Evolutionary conservation across 768 basidiomycete genomes (phyloP).

Genomic region (Sistotremastrum suecicum): DNA sequence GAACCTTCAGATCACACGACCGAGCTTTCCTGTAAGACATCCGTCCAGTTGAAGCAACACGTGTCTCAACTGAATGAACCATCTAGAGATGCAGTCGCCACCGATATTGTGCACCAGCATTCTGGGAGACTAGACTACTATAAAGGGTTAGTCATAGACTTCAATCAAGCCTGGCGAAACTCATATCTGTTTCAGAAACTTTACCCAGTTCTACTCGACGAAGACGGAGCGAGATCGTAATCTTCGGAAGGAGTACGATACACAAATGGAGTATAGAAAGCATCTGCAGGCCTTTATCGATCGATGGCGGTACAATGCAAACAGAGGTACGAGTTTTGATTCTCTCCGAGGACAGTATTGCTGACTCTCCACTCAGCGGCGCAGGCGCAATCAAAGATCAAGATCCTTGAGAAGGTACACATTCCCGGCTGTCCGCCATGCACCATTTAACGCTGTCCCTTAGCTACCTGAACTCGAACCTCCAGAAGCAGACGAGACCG

Average conservation of each 20-base stretch:
- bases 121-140: slow-evolving; percentile 90
- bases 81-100: slow-evolving; percentile 80
- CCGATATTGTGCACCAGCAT: slow-evolving; percentile 96
- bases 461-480: slow-evolving; percentile 87
- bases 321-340: slow-evolving; percentile 42
- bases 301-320: slow-evolving; percentile 95
- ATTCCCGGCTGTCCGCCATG: not conserved
- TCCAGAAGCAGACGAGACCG: slow-evolving; percentile 84
- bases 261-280: slow-evolving; percentile 89
- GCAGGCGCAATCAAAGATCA: slow-evolving; percentile 70
- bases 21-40: slow-evolving; percentile 74
- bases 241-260: slow-evolving; percentile 86
- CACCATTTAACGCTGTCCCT: not conserved
- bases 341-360: not conserved
- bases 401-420: slow-evolving; percentile 56
- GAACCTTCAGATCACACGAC: slow-evolving; percentile 69
- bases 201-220: slow-evolving; percentile 97
- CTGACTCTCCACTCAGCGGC: slow-evolving; percentile 38
- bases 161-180: not conserved
- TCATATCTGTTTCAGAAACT: slow-evolving; percentile 46
- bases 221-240: slow-evolving; percentile 91
- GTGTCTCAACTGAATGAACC: too few species aligned
- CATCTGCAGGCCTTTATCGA: slow-evolving; percentile 98
- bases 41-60: not conserved
- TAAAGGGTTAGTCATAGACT: slow-evolving; percentile 51